Base-by-base conservation (phyloP, 371 early-diverging fungal species). In the Lichtheimia hyalospora region DNA sequence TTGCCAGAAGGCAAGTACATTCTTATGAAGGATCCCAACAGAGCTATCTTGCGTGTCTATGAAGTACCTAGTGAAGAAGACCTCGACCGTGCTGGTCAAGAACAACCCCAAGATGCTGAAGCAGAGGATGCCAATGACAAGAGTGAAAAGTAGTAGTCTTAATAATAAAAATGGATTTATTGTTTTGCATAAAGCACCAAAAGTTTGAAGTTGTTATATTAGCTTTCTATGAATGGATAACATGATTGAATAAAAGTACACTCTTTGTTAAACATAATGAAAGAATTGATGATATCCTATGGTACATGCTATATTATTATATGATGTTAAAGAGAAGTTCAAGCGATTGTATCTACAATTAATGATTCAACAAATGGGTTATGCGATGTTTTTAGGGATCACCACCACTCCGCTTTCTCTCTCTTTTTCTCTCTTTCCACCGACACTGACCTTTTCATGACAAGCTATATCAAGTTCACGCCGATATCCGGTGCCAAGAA, bases 11-110 rank as follows among this genome's bases (percentile, higher is more conserved):
- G 97, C 73, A 91, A 91, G 70, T 98, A 93, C 69, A 89, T 97
- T 27, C 76, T 98, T 69, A 87, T 95, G 75, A 93, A 94, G 82
- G 99, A 98, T 74, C 96, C 99, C 28, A 93, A 93, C 83, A 95
- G 93, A 87, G 84, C 95, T 7, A 79, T 91, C 20, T 83, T 96
- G 62, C 84, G 90, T 55, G 61, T 96, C 53, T 96, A 95, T 77
- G 65, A 81, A 42, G 85, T 93, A 18, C 88, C 92, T 51, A 67
- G 68, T 14, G 82, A 82, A 52, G 82, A 89, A 39, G 86, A 89
- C 69, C 87, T 90, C 54, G 84, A 83, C 18, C 81, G 58, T 16
- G 76, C 79, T 23, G 73, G 70, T 8, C 81, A 87, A 3, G 82
- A 71, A 28, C 85, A 83, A 18, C 74, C 73, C n/a, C 74, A 69